Evolutionary conservation across 1,284 basidiomycete species (phyloP).

Genomic region (Pterula multifida): DNA sequence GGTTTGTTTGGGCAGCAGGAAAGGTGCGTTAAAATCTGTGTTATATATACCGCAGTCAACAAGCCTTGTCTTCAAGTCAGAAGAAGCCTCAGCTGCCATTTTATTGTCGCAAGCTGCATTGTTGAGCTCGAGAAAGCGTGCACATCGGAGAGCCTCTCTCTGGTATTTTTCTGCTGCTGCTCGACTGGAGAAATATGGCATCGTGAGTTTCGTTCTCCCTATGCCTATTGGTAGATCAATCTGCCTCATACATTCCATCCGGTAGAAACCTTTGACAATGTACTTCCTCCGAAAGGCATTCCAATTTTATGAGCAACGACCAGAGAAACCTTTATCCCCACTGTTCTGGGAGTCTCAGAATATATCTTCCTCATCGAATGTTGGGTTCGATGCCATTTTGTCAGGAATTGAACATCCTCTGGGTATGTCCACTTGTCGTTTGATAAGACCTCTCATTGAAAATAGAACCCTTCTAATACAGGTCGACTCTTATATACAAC

Average conservation of each 20-base stretch:
- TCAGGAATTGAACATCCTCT: conserved; percentile 69
- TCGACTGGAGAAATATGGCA: conserved; percentile 66
- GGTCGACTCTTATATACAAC: conserved; percentile 69
- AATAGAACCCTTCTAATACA: conserved; percentile 16
- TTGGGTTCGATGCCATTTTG: conserved; percentile 48
- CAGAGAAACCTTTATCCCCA: conserved; percentile 51
- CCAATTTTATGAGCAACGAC: conserved; percentile 37
- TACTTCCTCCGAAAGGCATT: conserved; percentile 63
- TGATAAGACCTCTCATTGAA: conserved; percentile 5
- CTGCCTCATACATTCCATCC: conserved; percentile 4
- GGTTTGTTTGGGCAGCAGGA: conserved; percentile 72
- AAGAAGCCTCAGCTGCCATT: conserved; percentile 67
- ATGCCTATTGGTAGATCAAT: neutral
- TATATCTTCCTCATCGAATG: conserved; percentile 21
- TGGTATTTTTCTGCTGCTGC: conserved; percentile 69
- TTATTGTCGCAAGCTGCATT: conserved; percentile 66
- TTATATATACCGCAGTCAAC: conserved; percentile 3
- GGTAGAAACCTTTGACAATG: conserved; percentile 71
- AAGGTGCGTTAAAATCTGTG: conserved; percentile 35
- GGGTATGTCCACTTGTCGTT: conserved; percentile 28
- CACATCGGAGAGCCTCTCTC: conserved; percentile 50
- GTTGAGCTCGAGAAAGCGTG: conserved; percentile 44
- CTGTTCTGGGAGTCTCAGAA: conserved; percentile 69
- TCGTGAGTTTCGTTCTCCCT: conserved; percentile 35
- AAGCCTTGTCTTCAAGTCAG: conserved; percentile 36